Evolutionary conservation across 148 eudicot genomes (phyloP), one percentile per base, ranked within the genome.

Genomic region (Fagopyrum esculentum): DNA sequence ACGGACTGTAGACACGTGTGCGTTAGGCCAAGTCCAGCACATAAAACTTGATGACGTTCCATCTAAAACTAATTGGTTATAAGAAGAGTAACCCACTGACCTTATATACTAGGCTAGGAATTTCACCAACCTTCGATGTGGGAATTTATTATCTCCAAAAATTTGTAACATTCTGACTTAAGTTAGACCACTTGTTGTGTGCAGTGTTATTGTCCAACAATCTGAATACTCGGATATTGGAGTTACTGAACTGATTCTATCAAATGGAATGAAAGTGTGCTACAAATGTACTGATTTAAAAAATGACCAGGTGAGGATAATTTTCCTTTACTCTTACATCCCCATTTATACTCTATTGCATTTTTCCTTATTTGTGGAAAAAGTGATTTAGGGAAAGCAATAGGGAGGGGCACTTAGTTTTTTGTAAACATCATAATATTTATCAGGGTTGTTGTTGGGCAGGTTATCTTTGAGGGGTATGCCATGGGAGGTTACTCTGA

Each of bases 261-360:
- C 94, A 77, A 92, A 92, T 76, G 97, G 94, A 77, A 88, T 89
- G 94, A 86, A 88, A 49, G 92, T 92, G 73, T 92, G 97, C 83
- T 92, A 89, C 66, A 92, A 92, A 73, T 85, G 89, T 80, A 89
- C 97, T 9, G 88, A 89, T 80, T 92, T 89, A 79, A 78, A 84
- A 78, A 85, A 92, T 82, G 97, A 92, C 78, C 97, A 92, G 97
- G 97, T 92, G 30, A 29, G 43, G 22, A 19, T 61, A 55, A 55
- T 55, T 55, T 6, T 55, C 4, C n/a, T 55, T 55, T 1, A 15
- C n/a, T 55, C 1, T 16, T 4, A n/a, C 6, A 9, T 49, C 13
- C 12, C 0, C 59, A 16, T 55, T 55, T 17, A 55, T 55, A 55
- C 7, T 55, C 1, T 55, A 49, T 55, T 13, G n/a, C 26, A 55